Evolutionary conservation across 257 asterid genomes (phyloP).

Genomic region (Ballota nigra): DNA sequence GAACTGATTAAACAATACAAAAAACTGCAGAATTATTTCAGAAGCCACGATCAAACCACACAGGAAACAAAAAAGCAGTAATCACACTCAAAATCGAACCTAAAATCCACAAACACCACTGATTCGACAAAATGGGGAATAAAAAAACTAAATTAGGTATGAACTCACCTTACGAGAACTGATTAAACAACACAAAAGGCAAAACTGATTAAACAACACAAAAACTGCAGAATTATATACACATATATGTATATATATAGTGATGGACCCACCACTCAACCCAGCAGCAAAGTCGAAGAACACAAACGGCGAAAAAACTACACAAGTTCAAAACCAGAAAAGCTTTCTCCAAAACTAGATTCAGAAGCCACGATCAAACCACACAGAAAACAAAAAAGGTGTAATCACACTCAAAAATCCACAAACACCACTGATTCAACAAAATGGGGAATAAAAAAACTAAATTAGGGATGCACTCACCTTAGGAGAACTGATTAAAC

Average conservation of each 20-base stretch:
- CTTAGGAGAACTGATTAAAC: too few relatives aligned
- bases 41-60: not conserved
- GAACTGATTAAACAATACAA: not conserved
- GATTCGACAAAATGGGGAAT: too few relatives aligned
- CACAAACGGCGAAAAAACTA: not conserved
- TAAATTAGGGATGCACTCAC: too few relatives aligned
- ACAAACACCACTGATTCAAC: too few relatives aligned
- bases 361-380: slow-evolving; percentile 1
- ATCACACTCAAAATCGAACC: slow-evolving; percentile 17
- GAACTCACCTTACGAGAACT: too few relatives aligned
- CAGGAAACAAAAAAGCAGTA: not conserved
- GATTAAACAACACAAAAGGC: too few relatives aligned
- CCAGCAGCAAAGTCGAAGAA: slow-evolving; percentile 1
- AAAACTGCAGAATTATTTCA: too few relatives aligned
- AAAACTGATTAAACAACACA: too few relatives aligned
- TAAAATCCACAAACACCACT: not conserved
- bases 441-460: too few relatives aligned
- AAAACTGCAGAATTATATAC: not conserved
- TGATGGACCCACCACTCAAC: not conserved
- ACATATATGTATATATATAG: not conserved
- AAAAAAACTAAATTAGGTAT: too few relatives aligned
- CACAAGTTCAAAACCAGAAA: not conserved
- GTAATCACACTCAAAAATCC: not conserved
- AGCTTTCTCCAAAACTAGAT: not conserved
- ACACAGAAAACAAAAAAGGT: not conserved